phyloP scores from a whole-genome alignment of 257 asterid species.

The Fraxinus americana region DNA sequence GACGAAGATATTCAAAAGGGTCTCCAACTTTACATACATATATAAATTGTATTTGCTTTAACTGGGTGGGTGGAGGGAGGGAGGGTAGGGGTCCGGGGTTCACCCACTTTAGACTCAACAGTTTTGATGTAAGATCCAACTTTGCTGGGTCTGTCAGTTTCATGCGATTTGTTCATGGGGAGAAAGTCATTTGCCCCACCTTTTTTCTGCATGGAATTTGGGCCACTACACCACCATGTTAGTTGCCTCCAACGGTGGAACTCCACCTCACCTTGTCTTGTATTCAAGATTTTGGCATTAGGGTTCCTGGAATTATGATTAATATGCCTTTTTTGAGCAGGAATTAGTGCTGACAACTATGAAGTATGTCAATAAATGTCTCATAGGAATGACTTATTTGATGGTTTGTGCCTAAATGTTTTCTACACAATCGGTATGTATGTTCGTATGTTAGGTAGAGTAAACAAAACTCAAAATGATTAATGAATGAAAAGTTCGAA shows the following conservation, averaged over 20 bases:
- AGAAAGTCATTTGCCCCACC: slow-evolving; percentile 26
- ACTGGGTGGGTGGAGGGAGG: background rate
- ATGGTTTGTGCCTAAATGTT: background rate
- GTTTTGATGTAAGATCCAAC: slow-evolving; percentile 25
- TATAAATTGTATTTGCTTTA: background rate
- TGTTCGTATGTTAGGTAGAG: background rate
- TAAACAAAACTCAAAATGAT: background rate
- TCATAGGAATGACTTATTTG: background rate
- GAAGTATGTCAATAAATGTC: background rate
- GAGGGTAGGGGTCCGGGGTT: background rate
- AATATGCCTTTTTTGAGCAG: background rate
- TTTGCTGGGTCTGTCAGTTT: slow-evolving; percentile 30
- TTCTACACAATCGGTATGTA: background rate
- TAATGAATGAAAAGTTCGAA: background rate
- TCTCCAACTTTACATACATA: background rate
- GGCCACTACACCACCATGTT: slow-evolving; percentile 33
- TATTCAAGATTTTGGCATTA: background rate
- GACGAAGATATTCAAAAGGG: no score
- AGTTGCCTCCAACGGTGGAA: slow-evolving; percentile 21
- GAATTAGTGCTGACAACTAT: background rate
- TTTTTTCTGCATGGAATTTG: slow-evolving; percentile 27
- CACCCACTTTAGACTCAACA: background rate
- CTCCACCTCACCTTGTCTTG: slow-evolving; percentile 30
- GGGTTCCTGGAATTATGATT: background rate
- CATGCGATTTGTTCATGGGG: slow-evolving; percentile 28